These are phyloP conservation scores for Cenchrus americanus DNA, from an alignment of 176 grass and related monocot genomes.

Conservation along the genomic window DNA sequence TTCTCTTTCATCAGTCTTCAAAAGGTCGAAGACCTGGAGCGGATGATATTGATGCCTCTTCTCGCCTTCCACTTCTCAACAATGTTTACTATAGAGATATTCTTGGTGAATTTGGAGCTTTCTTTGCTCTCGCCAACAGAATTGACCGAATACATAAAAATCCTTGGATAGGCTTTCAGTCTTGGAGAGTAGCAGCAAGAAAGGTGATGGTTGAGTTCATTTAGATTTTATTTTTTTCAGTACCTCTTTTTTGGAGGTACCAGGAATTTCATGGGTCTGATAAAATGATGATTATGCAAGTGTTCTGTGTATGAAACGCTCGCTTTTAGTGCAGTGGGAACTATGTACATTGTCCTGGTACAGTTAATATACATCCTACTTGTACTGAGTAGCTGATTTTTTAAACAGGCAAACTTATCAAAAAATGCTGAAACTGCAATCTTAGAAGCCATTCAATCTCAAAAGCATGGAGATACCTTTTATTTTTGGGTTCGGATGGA, in stretches of 20 bases:
- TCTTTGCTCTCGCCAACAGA: slow-evolving; percentile 84
- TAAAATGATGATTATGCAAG: slow-evolving; percentile 23
- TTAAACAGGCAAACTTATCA: slow-evolving; percentile 65
- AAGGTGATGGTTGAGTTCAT: slow-evolving; percentile 54
- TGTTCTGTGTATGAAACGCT: slow-evolving; percentile 12
- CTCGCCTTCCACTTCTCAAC: slow-evolving; percentile 79
- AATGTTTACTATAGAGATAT: slow-evolving; percentile 83
- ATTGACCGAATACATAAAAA: slow-evolving; percentile 91
- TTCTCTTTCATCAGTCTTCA: slow-evolving; percentile 58
- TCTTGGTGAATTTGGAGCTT: slow-evolving; percentile 95
- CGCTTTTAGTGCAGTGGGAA: slow-evolving; percentile 13
- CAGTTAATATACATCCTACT: not conserved
- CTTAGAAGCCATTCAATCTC: slow-evolving; percentile 71
- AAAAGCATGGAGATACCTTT: slow-evolving; percentile 88
- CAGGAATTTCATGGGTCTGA: not conserved
- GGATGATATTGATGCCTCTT: slow-evolving; percentile 98
- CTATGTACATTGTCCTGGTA: slow-evolving; percentile 19
- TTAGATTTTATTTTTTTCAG: slow-evolving; percentile 18
- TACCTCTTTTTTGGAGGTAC: not conserved
- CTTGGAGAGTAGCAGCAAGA: slow-evolving; percentile 84
- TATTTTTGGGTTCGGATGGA: slow-evolving; percentile 99
- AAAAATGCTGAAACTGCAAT: slow-evolving; percentile 74
- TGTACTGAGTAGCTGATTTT: slow-evolving; percentile 26
- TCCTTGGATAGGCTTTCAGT: slow-evolving; percentile 98
- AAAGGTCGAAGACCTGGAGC: slow-evolving; percentile 84